Base-by-base conservation (phyloP, 768 basidiomycete species). In the Tricholoma flavovirens region DNA sequence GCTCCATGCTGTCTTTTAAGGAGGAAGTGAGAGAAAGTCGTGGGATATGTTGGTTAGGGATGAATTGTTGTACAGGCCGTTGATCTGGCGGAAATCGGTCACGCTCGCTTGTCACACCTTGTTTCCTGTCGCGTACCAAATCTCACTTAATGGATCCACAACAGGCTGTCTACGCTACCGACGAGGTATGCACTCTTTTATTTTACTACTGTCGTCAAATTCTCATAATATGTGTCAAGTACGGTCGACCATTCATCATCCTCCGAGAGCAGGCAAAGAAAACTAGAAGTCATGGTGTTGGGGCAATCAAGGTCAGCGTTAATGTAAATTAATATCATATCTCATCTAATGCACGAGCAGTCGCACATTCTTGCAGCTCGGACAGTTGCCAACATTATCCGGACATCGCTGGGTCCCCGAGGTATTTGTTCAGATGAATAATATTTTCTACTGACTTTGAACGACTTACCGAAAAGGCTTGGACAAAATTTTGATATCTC, bases 201-300 rank as follows among this genome's bases (percentile, higher is more conserved):
- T 14, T 5, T 26, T 17, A 32, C 22, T 50, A 49, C 1, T 32
- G 33, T 26, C 38, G 19, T 51, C 55, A 4, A 19, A 54, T 33
- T 36, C 65, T 62, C 24, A 46, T 17, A 59, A 71, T 59, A 2
- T 1, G 3, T 21, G 6, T 60, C 7, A 63, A 95, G 91, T 94
- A 92, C 70, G 94, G 95, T 45, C 79, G 95, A 40, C 96, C 94
- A n/a, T 98, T 98, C 70, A 96, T 98, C 69, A 96, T 98, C 74
- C 80, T 98, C 56, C 83, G 94, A 29, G 95, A 98, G 66, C 96
- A 98, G 71, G 85, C 78, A 54, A 96, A 72, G 77, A 97, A 94
- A 79, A 96, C 92, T 10, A 82, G 96, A 63, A 83, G 81, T 26
- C 94, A 98, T 74, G 96, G 96, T 51, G 70, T 88, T 59, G 92